phyloP scores from a whole-genome alignment of 2,329 filamentous ascomycete genomes.

The Aspergillus versicolor region DNA sequence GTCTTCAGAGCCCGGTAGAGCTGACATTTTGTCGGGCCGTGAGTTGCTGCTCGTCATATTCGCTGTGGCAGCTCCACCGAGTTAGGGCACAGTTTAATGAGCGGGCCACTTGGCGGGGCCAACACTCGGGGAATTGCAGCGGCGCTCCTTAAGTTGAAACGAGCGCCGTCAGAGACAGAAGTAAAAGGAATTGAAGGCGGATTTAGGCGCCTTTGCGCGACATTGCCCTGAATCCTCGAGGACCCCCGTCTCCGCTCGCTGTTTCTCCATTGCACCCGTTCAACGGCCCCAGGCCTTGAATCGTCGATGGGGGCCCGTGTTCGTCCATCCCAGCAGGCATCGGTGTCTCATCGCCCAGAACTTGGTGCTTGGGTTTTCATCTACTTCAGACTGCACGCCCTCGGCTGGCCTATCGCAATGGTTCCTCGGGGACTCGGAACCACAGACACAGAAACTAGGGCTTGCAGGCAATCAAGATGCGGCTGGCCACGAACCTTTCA shows the following conservation, averaged over 20 bases:
- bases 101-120: constrained; percentile 18
- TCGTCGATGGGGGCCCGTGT: constrained; percentile 12
- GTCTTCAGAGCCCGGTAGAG: no score
- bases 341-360: constrained; percentile 11
- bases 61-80: background rate
- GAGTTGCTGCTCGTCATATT: no score
- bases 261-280: constrained; percentile 14
- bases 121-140: constrained; percentile 10
- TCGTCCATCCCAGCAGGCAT: constrained; percentile 1
- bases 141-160: constrained; percentile 27
- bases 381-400: constrained; percentile 28
- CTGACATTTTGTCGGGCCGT: no score
- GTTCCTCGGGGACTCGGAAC: constrained; percentile 26
- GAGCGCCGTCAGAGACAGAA: constrained; percentile 27
- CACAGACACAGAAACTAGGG: constrained; percentile 9
- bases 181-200: constrained; percentile 20
- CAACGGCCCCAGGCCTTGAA: constrained; percentile 13
- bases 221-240: constrained; percentile 2
- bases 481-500: constrained; percentile 18
- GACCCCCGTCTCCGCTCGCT: constrained; percentile 2
- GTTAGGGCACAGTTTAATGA: constrained; percentile 9
- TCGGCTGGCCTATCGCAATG: constrained; percentile 18
- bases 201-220: constrained; percentile 1
- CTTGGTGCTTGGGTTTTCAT: constrained; percentile 24
- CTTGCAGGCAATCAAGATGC: constrained; percentile 22